Evolutionary conservation across 306 rosid species (phyloP).

Genomic region (Pterocarpus santalinus): DNA sequence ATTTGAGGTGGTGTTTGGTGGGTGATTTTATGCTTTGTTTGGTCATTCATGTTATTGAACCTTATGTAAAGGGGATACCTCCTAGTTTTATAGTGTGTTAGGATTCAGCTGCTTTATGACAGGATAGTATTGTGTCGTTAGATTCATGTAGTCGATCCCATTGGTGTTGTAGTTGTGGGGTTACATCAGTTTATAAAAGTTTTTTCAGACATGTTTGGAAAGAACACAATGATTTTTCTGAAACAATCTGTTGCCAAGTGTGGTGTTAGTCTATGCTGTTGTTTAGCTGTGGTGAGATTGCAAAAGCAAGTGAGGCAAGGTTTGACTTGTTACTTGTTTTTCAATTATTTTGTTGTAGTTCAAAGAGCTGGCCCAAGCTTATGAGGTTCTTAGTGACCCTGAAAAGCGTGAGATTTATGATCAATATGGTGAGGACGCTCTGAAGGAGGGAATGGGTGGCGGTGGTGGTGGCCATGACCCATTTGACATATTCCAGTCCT

Average conservation of each 20-base stretch:
- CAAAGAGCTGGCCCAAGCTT: slow-evolving; percentile 95
- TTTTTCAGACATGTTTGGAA: too few relatives aligned
- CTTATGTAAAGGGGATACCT: too few relatives aligned
- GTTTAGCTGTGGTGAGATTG: neutral
- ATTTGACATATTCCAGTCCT: slow-evolving; percentile 88
- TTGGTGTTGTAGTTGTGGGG: too few relatives aligned
- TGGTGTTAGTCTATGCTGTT: neutral
- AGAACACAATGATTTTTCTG: too few relatives aligned
- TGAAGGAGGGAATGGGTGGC: slow-evolving; percentile 98
- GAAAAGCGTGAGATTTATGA: slow-evolving; percentile 96
- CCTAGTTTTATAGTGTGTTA: neutral
- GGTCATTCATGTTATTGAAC: neutral
- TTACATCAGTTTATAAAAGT: too few relatives aligned
- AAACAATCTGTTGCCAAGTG: neutral
- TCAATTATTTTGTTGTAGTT: slow-evolving; percentile 52
- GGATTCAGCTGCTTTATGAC: too few relatives aligned
- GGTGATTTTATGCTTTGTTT: neutral
- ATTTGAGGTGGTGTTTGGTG: neutral
- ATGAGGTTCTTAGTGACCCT: slow-evolving; percentile 92
- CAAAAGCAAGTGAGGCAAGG: neutral
- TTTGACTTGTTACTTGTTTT: neutral
- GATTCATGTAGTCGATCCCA: too few relatives aligned
- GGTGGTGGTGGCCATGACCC: slow-evolving; percentile 96
- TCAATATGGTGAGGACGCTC: slow-evolving; percentile 94
- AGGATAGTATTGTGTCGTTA: too few relatives aligned